These are phyloP conservation scores for Microstroma glucosiphilum DNA, from an alignment of 1,284 basidiomycete genomes.

Conservation along the genomic window DNA sequence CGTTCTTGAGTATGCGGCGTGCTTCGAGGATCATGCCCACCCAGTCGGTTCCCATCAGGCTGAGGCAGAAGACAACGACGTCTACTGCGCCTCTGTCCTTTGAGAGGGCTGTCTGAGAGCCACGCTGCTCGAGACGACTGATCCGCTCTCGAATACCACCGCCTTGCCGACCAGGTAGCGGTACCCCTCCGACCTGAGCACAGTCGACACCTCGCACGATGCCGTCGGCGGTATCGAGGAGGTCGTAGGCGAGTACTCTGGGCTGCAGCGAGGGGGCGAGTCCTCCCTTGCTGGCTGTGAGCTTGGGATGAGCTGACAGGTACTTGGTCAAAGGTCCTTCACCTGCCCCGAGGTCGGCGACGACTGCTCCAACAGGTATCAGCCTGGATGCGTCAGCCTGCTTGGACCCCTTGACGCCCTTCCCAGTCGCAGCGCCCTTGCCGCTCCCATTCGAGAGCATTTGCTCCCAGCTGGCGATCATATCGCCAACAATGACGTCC, in stretches of 20 bases:
- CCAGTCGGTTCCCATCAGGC: slow-evolving; percentile 98
- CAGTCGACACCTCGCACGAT: slow-evolving; percentile 40
- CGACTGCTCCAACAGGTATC: slow-evolving; percentile 59
- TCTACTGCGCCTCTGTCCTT: slow-evolving; percentile 63
- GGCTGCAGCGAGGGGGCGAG: slow-evolving; percentile 53
- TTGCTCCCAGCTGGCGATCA: background rate
- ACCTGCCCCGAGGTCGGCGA: slow-evolving; percentile 91
- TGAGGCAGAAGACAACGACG: slow-evolving; percentile 84
- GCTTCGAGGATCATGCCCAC: slow-evolving; percentile 79
- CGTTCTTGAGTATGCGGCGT: slow-evolving; percentile 71
- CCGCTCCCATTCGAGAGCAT: slow-evolving; percentile 4
- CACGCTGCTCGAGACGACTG: background rate
- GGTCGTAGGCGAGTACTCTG: slow-evolving; percentile 68
- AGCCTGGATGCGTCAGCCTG: too few species aligned
- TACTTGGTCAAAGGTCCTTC: slow-evolving; percentile 72
- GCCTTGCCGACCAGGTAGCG: slow-evolving; percentile 23
- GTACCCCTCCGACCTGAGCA: slow-evolving; percentile 25
- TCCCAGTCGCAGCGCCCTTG: slow-evolving; percentile 4
- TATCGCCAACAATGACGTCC: slow-evolving; percentile 18
- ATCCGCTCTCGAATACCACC: slow-evolving; percentile 8
- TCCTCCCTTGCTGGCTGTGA: background rate
- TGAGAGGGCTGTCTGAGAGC: background rate
- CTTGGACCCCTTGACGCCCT: slow-evolving; percentile 12
- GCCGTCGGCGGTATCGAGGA: slow-evolving; percentile 69
- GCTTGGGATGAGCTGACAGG: background rate